phyloP scores from a whole-genome alignment of 2,329 filamentous ascomycete species.

The Verticillium tricorpus region DNA sequence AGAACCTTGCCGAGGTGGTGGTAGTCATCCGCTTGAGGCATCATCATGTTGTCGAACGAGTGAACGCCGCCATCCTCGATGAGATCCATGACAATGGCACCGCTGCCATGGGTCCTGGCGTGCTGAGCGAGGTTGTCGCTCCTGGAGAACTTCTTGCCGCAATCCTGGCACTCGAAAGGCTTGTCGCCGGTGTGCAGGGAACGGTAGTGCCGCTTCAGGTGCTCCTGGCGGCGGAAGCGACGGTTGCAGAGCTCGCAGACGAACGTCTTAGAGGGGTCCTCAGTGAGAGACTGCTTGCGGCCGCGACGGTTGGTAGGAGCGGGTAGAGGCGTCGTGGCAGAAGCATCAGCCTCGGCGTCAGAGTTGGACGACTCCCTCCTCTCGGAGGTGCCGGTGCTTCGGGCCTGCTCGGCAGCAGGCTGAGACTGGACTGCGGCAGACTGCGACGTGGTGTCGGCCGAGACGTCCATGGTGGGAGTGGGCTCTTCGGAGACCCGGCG shows the following conservation, averaged over 20 bases:
- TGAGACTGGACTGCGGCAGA: conserved; percentile 21
- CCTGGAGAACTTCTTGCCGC: conserved; percentile 98
- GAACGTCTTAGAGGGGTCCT: conserved; percentile 97
- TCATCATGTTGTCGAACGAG: conserved; percentile 37
- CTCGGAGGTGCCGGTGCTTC: conserved; percentile 25
- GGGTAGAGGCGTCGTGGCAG: conserved; percentile 37
- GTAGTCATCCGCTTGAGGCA: conserved; percentile 54
- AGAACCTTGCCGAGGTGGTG: conserved; percentile 69
- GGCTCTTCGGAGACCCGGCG: conserved; percentile 41
- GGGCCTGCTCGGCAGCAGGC: conserved; percentile 29
- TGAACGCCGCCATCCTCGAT: conserved; percentile 63
- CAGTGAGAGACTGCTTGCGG: conserved; percentile 96
- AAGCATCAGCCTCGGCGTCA: conserved; percentile 22
- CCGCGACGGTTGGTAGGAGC: conserved; percentile 80
- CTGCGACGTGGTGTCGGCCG: conserved; percentile 32
- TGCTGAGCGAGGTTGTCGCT: conserved; percentile 97
- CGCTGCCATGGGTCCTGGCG: conserved; percentile 85
- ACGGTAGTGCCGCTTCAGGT: conserved; percentile 96
- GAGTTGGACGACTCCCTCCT: conserved; percentile 35
- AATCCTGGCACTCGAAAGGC: conserved; percentile 96
- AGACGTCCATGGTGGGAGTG: conserved; percentile 39
- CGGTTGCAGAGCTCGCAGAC: conserved; percentile 95
- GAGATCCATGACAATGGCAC: conserved; percentile 86
- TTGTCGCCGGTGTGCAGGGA: conserved; percentile 98
- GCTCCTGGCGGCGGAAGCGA: conserved; percentile 95